Conservation (phyloP, 78 protist species). For the Pigoraptor vietnamica region DNA sequence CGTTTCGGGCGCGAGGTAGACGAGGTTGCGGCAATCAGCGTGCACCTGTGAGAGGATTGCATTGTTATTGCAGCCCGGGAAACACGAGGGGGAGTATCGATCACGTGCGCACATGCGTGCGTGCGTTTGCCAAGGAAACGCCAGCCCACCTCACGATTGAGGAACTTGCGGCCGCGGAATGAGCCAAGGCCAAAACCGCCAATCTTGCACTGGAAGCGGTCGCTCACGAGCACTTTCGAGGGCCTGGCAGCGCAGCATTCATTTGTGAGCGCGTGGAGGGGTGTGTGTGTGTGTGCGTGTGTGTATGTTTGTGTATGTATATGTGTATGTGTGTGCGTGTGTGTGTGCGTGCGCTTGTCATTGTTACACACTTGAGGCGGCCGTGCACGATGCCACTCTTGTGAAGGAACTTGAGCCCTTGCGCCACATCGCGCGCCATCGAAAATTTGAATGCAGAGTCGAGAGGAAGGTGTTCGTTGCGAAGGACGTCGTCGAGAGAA, state of each 20-base stretch:
- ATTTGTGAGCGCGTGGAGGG: too few species aligned
- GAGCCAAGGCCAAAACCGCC: background rate
- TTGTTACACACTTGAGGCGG: background rate
- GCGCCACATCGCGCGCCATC: background rate
- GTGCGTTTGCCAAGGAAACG: too few species aligned
- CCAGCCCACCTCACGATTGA: background rate
- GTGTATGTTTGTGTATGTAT: background rate
- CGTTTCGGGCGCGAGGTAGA: background rate
- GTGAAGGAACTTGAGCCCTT: background rate
- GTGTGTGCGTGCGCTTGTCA: background rate
- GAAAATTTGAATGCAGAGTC: background rate
- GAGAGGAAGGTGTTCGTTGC: background rate
- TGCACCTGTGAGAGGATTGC: background rate
- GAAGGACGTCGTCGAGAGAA: background rate
- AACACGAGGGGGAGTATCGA: too few species aligned
- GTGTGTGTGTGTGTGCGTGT: too few species aligned
- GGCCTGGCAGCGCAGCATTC: too few species aligned
- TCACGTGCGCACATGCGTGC: too few species aligned
- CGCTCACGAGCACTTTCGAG: background rate
- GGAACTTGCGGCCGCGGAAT: background rate
- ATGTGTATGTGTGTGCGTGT: background rate
- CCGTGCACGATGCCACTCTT: background rate
- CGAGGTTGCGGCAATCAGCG: background rate
- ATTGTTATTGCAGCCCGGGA: too few species aligned
- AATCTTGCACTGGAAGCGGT: background rate